A percentile compares a stretch with the other conserved stretches of the same genome.
These are phyloP conservation scores for Colletotrichum godetiae DNA, from an alignment of 2,329 filamentous ascomycete species.

Conservation along the genomic window DNA sequence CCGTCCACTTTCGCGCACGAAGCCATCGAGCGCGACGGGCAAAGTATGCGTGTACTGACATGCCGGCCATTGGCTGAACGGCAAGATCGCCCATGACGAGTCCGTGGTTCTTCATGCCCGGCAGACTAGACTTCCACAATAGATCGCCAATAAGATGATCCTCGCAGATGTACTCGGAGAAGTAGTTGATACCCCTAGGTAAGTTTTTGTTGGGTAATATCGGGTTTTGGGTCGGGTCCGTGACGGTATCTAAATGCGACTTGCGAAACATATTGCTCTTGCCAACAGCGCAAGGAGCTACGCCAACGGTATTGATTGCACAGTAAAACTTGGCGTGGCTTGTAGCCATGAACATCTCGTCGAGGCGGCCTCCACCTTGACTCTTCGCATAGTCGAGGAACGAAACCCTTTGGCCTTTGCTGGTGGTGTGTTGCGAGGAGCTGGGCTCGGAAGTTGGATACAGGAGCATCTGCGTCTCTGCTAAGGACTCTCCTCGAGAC, in stretches of 20 bases:
- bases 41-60: slow-evolving; percentile 81
- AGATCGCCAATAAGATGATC: slow-evolving; percentile 95
- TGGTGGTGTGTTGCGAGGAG: slow-evolving; percentile 40
- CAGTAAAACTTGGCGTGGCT: slow-evolving; percentile 97
- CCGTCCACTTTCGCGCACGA: slow-evolving; percentile 93
- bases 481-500: slow-evolving; percentile 39
- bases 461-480: slow-evolving; percentile 46
- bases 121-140: slow-evolving; percentile 79
- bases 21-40: slow-evolving; percentile 89
- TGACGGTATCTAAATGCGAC: slow-evolving; percentile 84
- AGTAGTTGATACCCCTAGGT: slow-evolving; percentile 84
- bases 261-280: slow-evolving; percentile 99
- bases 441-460: slow-evolving; percentile 47
- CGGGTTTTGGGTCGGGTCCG: slow-evolving; percentile 60
- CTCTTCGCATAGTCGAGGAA: slow-evolving; percentile 45
- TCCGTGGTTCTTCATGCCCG: slow-evolving; percentile 80
- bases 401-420: slow-evolving; percentile 24
- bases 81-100: slow-evolving; percentile 88
- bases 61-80: slow-evolving; percentile 87
- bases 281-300: slow-evolving; percentile 94
- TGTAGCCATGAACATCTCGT: slow-evolving; percentile 95
- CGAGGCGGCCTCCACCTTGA: slow-evolving; percentile 81
- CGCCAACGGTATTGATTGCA: slow-evolving; percentile 91
- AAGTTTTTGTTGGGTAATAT: slow-evolving; percentile 54
- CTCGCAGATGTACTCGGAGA: slow-evolving; percentile 96